These are phyloP conservation scores for Fusarium sp. DNA, from an alignment of 2,329 filamentous ascomycete genomes.

Conservation along the genomic window DNA sequence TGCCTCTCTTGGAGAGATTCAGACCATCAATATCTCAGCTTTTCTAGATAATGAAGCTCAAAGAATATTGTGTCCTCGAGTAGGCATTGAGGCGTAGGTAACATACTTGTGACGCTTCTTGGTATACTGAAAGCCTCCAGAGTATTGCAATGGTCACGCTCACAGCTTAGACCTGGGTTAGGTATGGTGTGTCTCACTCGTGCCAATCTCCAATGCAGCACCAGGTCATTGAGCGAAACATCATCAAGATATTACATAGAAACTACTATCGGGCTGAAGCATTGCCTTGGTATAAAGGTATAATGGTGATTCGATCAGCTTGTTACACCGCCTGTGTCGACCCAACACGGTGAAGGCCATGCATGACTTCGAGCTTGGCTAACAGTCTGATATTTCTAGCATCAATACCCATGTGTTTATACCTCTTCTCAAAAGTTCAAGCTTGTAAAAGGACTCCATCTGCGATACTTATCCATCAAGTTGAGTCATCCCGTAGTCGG, in stretches of 20 bases:
- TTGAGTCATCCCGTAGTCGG: constrained; percentile 1
- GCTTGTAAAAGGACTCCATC: background rate
- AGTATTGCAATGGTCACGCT: background rate
- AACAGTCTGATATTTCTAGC: background rate
- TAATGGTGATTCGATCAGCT: too few relatives aligned
- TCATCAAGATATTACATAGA: background rate
- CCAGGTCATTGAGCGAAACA: background rate
- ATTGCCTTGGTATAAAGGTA: background rate
- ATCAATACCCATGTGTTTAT: too few relatives aligned
- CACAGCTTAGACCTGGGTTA: background rate
- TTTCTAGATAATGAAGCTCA: background rate
- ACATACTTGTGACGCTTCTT: background rate
- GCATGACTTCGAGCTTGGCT: background rate
- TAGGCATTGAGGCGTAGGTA: rapidly evolving
- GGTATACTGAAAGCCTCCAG: background rate
- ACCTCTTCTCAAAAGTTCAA: background rate
- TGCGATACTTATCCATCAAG: background rate
- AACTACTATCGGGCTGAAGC: background rate
- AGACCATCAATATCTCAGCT: background rate
- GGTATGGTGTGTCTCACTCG: background rate
- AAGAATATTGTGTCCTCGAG: background rate
- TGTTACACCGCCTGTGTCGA: background rate
- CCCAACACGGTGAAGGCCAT: background rate
- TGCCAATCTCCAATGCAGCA: background rate
- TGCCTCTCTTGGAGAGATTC: background rate